A percentile compares a stretch with the other conserved stretches of the same genome.
These are phyloP conservation scores for Cercospora berteroae DNA, from an alignment of 2,329 filamentous ascomycete species.

Conservation along the genomic window DNA sequence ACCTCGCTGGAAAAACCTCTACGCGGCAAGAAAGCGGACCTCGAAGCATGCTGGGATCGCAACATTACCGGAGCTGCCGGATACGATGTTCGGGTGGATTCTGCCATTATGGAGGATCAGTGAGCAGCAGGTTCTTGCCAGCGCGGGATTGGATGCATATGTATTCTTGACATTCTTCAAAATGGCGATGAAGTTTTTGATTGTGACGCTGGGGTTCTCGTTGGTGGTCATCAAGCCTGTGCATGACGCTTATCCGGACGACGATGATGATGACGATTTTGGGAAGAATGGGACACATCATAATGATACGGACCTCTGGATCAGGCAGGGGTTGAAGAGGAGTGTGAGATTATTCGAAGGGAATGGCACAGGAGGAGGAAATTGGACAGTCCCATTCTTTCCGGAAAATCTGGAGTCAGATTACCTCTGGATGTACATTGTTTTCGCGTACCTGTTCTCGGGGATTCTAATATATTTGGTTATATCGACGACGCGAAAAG, in stretches of 20 bases:
- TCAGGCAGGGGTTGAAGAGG: slow-evolving; percentile 12
- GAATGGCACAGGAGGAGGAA: slow-evolving; percentile 7
- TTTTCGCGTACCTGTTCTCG: slow-evolving; percentile 94
- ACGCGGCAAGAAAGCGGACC: slow-evolving; percentile 81
- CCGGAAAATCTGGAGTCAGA: slow-evolving; percentile 42
- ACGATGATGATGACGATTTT: slow-evolving; percentile 25
- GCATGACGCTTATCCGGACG: slow-evolving; percentile 64
- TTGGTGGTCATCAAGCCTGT: slow-evolving; percentile 79
- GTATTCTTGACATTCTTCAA: slow-evolving; percentile 96
- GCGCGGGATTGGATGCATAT: slow-evolving; percentile 90
- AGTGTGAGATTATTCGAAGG: slow-evolving; percentile 19
- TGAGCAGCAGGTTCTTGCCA: slow-evolving; percentile 84
- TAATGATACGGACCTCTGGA: slow-evolving; percentile 11
- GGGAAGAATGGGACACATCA: slow-evolving; percentile 20
- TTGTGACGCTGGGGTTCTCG: slow-evolving; percentile 77
- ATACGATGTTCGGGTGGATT: slow-evolving; percentile 91
- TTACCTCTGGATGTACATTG: slow-evolving; percentile 88
- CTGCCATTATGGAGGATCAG: slow-evolving; percentile 78
- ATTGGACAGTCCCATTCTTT: slow-evolving; percentile 19
- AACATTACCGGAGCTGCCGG: slow-evolving; percentile 72
- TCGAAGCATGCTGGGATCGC: slow-evolving; percentile 56
- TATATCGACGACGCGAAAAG: slow-evolving; percentile 75
- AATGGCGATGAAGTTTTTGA: slow-evolving; percentile 83
- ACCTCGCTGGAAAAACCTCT: slow-evolving; percentile 87
- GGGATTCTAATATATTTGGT: slow-evolving; percentile 78